Evolutionary conservation across 345 rosid species (phyloP), one percentile per base, ranked within the genome.

Genomic region (Pistacia integerrima): DNA sequence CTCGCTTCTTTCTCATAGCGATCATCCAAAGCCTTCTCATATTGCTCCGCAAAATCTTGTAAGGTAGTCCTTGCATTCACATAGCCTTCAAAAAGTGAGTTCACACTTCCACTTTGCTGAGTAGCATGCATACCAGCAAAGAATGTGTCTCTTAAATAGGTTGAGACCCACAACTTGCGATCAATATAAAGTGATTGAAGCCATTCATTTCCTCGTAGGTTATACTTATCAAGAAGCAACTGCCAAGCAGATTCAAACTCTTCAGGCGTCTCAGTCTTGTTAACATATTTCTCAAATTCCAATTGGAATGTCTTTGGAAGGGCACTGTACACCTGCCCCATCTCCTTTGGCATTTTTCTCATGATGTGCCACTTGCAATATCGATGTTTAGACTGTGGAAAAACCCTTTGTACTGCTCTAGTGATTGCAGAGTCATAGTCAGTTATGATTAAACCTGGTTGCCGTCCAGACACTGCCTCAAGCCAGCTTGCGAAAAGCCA

Each of bases 401-500:
- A 80, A 58, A 75, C 80, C 18, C 68, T 75, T 61, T 75, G 70
- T 12, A 77, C 80, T 22, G 82, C 86, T 69, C 76, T 75, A 38
- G 72, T 64, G 2, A 84, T 80, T 57, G 70, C 48, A 72, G 76
- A 74, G 75, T 84, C 80, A 68, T 78, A 78, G 64, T 78, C 84
- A 10, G 78, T 78, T 72, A 77, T 60, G 22, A 84, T 68, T 44
- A 76, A 65, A 1, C 82, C 82, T 0, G 84, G 82, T 48, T 84
- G 78, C 22, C 11, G 56, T 64, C 81, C 74, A 12, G 67, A 84
- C 82, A 75, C 72, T 11, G 82, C 82, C 73, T 78, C 76, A 20
- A 84, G 80, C 84, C 82, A 84, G 69, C 82, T 80, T 25, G 72
- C 74, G 74, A 84, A 81, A 63, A 84, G 81, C 84, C 82, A 76